A percentile compares a stretch with the other conserved stretches of the same genome.
phyloP scores from a whole-genome alignment of 106 monocot genomes.

The Iris macrosiphon region DNA sequence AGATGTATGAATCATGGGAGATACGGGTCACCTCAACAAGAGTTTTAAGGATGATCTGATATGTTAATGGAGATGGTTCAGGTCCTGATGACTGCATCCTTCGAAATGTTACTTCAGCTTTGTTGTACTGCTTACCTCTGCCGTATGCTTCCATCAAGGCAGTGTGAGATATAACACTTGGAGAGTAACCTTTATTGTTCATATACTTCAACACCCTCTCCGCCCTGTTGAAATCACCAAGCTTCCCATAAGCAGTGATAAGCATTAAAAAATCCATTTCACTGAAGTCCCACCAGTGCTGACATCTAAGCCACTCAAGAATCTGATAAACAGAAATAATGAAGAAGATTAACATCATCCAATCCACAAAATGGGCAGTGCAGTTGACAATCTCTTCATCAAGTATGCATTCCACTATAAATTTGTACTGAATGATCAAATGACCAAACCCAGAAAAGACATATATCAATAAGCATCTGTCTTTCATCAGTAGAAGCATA shows the following conservation, averaged over 20 bases:
- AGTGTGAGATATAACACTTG: constrained; percentile 88
- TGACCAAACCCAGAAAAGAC: too few species aligned
- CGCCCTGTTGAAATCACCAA: constrained; percentile 72
- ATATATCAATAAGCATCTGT: too few species aligned
- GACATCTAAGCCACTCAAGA: constrained; percentile 92
- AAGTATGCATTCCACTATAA: too few species aligned
- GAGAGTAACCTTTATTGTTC: constrained; percentile 74
- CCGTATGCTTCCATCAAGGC: constrained; percentile 97
- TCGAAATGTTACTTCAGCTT: constrained; percentile 78
- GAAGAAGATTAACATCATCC: neutral
- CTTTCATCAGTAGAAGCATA: too few species aligned
- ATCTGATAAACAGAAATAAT: constrained; percentile 42
- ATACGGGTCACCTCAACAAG: constrained; percentile 63
- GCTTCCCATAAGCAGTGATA: constrained; percentile 82
- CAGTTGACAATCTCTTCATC: too few species aligned
- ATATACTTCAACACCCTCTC: constrained; percentile 75
- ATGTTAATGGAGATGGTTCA: constrained; percentile 86
- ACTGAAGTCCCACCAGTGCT: constrained; percentile 93
- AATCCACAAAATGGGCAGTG: too few species aligned
- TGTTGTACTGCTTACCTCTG: constrained; percentile 54
- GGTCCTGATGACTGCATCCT: constrained; percentile 87
- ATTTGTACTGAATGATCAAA: too few species aligned
- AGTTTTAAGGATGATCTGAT: constrained; percentile 87
- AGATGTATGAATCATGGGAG: neutral
- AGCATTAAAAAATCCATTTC: constrained; percentile 95